Base-by-base conservation (phyloP, 2,329 filamentous ascomycete species). In the Penicillium sp. region DNA sequence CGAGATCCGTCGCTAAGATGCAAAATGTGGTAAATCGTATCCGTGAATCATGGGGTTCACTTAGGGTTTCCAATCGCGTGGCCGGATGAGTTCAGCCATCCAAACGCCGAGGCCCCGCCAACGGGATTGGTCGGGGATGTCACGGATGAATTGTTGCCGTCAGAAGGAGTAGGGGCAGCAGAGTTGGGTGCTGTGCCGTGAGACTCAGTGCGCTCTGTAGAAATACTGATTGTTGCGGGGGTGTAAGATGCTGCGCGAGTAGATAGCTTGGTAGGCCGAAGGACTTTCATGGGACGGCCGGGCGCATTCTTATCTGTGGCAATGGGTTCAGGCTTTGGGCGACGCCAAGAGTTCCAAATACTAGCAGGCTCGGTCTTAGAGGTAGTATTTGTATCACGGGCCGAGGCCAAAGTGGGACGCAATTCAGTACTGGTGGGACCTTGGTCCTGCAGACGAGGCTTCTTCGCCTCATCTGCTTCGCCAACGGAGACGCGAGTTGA, bases 71-170 rank as follows among this genome's bases (percentile, higher is more conserved):
- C 29, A 12, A 8, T 43, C 15, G 51, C 26, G 27, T 15, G 20
- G n/a, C 8, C 12, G 15, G 71, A 66, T 20, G 73, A 63, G 60
- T 89, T 93, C 79, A 97, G 87, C 92, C 92, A 97, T 12, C 89
- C 88, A 77, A 97, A 97, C 2, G 93, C 93, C 55, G 90, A 94
- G 14, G 89, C 93, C n/a, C 90, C 90, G 8, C 93, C 93, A 18
- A 96, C 84, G 0, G 94, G 93, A 68, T 97, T 97, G 29, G 85
- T 80, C 6, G 85, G 81, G 54, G 85, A 82, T 15, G 84, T 77
- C 64, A 82, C 81, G 43, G 49, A n/a, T 64, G 46, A 18, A 25
- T 11, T 68, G 14, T 66, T 54, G 7, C 66, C 69, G 25, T 72
- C 71, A 8, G 66, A 61, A 33, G 66, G 63, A n/a, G 25, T n/a